phyloP scores from a whole-genome alignment of 306 rosid species.

The Geum urbanum region DNA sequence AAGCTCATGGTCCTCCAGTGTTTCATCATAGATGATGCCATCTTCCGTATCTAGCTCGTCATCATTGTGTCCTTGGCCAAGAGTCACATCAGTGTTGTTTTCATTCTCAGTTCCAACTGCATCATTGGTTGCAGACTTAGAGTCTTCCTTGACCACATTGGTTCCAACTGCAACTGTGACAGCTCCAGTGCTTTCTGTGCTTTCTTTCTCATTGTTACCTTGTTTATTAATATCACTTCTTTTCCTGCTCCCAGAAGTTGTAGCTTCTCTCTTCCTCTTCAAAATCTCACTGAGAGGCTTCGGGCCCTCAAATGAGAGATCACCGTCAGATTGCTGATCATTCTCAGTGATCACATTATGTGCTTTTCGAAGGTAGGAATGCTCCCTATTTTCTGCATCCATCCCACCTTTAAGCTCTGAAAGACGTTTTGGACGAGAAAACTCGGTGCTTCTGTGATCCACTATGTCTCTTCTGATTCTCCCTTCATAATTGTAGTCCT shows the following conservation, averaged over 20 bases:
- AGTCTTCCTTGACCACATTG: conserved; percentile 28
- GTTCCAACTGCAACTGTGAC: conserved; percentile 23
- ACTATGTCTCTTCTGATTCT: conserved; percentile 45
- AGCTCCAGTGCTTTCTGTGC: conserved; percentile 11
- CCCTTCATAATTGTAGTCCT: conserved; percentile 43
- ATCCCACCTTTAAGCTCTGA: conserved; percentile 59
- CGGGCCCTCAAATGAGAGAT: conserved; percentile 74
- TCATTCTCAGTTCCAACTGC: conserved; percentile 34
- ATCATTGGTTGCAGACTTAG: conserved; percentile 34
- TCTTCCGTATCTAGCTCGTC: conserved; percentile 43
- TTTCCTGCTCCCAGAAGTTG: conserved; percentile 36
- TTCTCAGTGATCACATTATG: conserved; percentile 34
- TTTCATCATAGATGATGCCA: conserved; percentile 52
- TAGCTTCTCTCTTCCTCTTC: conserved; percentile 64
- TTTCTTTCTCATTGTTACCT: conserved; percentile 32
- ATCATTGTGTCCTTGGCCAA: conserved; percentile 18
- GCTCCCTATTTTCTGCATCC: conserved; percentile 45
- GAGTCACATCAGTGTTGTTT: conserved; percentile 31
- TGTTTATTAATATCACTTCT: conserved; percentile 23
- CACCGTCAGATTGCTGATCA: conserved; percentile 45
- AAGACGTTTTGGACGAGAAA: conserved; percentile 63
- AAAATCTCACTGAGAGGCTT: conserved; percentile 92
- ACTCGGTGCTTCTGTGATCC: conserved; percentile 38
- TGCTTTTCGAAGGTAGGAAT: conserved; percentile 50
- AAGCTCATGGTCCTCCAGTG: conserved; percentile 50